Evolutionary conservation across 805 yeast genomes (phyloP).

Genomic region (Blastobotrys mokoenaii): DNA sequence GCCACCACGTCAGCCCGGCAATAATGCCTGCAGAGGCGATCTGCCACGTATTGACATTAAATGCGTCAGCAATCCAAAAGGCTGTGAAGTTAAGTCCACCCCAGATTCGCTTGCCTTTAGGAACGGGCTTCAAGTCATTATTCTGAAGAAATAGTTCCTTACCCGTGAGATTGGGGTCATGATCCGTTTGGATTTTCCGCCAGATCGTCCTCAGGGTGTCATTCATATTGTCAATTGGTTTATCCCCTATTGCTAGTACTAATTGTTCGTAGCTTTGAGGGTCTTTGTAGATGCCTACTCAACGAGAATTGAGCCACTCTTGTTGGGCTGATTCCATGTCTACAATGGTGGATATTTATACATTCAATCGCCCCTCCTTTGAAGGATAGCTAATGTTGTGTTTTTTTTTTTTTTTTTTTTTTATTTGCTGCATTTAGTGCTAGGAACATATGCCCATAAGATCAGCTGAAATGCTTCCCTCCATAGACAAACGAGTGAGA

Average conservation of each 20-base stretch:
- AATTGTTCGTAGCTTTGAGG: too few relatives aligned
- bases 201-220: neutral
- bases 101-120: slow-evolving; percentile 71
- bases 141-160: slow-evolving; percentile 63
- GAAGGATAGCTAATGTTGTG: too few relatives aligned
- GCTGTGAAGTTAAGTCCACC: slow-evolving; percentile 70
- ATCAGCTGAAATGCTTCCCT: too few relatives aligned
- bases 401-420: too few relatives aligned
- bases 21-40: slow-evolving; percentile 80
- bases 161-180: slow-evolving; percentile 37
- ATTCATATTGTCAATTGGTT: neutral
- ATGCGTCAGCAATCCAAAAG: slow-evolving; percentile 86
- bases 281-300: neutral
- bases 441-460: too few relatives aligned
- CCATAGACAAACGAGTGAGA: too few relatives aligned
- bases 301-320: neutral
- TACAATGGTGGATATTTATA: neutral
- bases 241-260: neutral
- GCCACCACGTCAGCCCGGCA: slow-evolving; percentile 84
- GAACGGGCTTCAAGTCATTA: slow-evolving; percentile 73
- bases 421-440: too few relatives aligned
- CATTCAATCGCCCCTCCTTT: too few relatives aligned
- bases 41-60: slow-evolving; percentile 86
- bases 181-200: slow-evolving; percentile 22
- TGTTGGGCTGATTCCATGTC: neutral